Percentiles rank a stretch among this genome's conserved stretches.
phyloP scores from a whole-genome alignment of 768 basidiomycete species.

The Cyclocybe aegerita region DNA sequence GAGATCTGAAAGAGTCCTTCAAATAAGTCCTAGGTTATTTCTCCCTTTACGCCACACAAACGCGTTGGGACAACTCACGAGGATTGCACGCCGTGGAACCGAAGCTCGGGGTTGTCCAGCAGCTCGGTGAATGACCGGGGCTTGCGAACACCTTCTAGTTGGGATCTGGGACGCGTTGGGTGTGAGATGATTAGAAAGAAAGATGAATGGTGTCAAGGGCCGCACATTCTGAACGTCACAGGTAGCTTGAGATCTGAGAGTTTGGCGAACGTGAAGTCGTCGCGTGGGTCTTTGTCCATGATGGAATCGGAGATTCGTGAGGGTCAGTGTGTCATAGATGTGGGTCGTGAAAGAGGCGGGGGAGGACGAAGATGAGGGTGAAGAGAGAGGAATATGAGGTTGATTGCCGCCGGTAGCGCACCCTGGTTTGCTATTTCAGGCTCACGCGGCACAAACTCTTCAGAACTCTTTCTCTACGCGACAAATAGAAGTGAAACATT shows the following conservation, averaged over 20 bases:
- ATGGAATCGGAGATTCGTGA: not conserved
- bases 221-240: conserved; percentile 81
- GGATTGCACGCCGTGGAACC: conserved; percentile 81
- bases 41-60: conserved; percentile 11
- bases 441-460: too few species aligned
- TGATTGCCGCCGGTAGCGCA: not conserved
- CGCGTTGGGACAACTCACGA: conserved; percentile 45
- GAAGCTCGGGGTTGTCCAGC: conserved; percentile 77
- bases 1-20: conserved; percentile 85
- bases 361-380: too few species aligned
- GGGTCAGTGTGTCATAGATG: not conserved
- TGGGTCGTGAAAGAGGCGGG: not conserved
- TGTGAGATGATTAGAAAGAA: not conserved
- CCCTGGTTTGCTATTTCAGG: not conserved
- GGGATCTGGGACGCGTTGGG: conserved; percentile 50
- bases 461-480: too few species aligned
- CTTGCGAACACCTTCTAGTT: conserved; percentile 80
- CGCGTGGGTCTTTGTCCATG: conserved; percentile 63
- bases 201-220: not conserved
- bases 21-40: conserved; percentile 27
- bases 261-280: conserved; percentile 92
- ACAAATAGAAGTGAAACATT: too few species aligned
- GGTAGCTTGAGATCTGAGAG: conserved; percentile 87
- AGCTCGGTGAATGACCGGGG: conserved; percentile 75
- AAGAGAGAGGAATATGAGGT: not conserved